Base-by-base conservation (phyloP, 148 eudicot species). In the Chenopodium quinoa region DNA sequence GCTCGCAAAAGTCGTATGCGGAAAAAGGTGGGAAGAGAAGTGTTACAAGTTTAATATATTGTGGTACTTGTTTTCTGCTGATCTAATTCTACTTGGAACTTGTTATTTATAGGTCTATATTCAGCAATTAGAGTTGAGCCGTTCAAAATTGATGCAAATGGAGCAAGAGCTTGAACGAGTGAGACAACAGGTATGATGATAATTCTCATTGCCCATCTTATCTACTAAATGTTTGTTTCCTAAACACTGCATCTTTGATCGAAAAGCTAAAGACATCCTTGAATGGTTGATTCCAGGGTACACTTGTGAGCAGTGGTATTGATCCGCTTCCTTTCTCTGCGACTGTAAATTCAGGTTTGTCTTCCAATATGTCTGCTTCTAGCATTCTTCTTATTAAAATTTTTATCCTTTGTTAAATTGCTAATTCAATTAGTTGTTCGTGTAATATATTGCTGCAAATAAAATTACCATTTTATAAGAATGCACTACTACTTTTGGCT, bases 1-100 rank as follows among this genome's bases (percentile, higher is more conserved):
- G 99, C 99, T 84, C 98, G 99, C 40, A 96, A 96, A 89, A 92
- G 99, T 80, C 98, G 99, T 73, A 83, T 93, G 78, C 86, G 99
- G 77, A 96, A 93, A 87, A 96, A 96, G 98, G 99, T 96, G 77
- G 46, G 83, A 58, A 78, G 63, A 40, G 66, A 71, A 52, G 48
- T 32, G 22, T 71, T 20, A 46, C 2, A 44, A 14, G 50, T 23
- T 66, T 63, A 14, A 56, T 56, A 31, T 23, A 69, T n/a, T 73
- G 27, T 12, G 2, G 77, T 69, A 46, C 47, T 40, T 63, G n/a
- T 48, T 71, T 76, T 44, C 75, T 68, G 34, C 25, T 82, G 79
- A 79, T 73, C 25, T 75, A 17, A 78, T 75, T n/a, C 75, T 77
- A 27, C n/a, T 66, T 67, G 75, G 62, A 44, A n/a, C 25, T 54